Evolutionary conservation across 352 stramenopile species (phyloP), one percentile per base, ranked within the genome.

Genomic region (Thalassiosira sp.): DNA sequence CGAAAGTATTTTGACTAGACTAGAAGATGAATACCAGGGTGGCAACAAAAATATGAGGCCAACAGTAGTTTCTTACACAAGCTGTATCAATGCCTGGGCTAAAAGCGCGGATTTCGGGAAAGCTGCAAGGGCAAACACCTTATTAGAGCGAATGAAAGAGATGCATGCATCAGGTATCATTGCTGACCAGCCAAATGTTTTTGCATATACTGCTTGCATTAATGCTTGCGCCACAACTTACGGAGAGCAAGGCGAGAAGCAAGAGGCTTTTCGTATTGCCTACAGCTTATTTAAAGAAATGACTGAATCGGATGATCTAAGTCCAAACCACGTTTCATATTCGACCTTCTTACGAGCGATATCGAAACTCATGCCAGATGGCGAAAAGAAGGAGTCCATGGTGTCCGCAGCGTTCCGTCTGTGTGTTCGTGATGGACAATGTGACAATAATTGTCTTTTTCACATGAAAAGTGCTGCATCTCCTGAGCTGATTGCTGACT

Each of bases 21-120:
- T 85, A 28, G 69, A 82, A 40, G n/a, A 69, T 40, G 49, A 69
- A 76, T 72, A 70, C 31, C 27, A 31, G 45, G 40, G 51, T 25
- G 72, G 72, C 8, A 65, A 57, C 11, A 56, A 53, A 27, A 25
- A 70, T 45, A 72, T 81, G 63, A 70, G 25, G 22, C 72, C 72
- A 31, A 68, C 56, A 7, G 33, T 78, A 5, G 46, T 81, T 15
- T 81, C 69, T 6, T 89, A 82, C 54, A 80, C 75, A n/a, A 82
- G 65, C 64, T 73, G 79, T 24, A 77, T 90, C 31, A 83, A 87
- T 76, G 78, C 81, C 20, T 89, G 76, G 79, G 80, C 80, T 27
- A 82, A 85, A 24, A 84, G 60, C 49, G 51, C 66, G 31, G 74
- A 86, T 63, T 45, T 48, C 27, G 59, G 65, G 10, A 77, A 81